These are phyloP conservation scores for Posidonia australis DNA, from an alignment of 106 monocot genomes.

Conservation along the genomic window DNA sequence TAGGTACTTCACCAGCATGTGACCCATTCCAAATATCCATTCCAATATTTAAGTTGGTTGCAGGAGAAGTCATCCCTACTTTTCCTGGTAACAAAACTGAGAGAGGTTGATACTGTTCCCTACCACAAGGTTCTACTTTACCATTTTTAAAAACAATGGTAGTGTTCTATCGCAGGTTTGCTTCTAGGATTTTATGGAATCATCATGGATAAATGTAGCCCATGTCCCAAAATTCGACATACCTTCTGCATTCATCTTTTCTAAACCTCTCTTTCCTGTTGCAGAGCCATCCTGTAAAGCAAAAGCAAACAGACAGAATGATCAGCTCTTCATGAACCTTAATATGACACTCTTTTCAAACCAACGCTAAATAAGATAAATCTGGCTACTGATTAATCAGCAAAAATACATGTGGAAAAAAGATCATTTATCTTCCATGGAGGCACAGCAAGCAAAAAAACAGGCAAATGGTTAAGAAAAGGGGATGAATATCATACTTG, in stretches of 20 bases:
- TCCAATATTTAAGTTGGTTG: conserved; percentile 15
- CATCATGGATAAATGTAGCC: not conserved
- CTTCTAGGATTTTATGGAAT: not conserved
- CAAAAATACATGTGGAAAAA: not conserved
- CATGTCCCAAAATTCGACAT: not conserved
- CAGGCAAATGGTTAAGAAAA: not conserved
- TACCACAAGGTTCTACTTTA: too few relatives aligned
- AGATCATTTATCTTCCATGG: not conserved
- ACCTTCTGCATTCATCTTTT: conserved; percentile 4
- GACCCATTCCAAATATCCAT: conserved; percentile 18
- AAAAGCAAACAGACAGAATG: not conserved
- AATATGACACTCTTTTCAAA: not conserved
- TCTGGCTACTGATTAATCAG: not conserved
- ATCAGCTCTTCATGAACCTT: not conserved
- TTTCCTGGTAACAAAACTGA: not conserved
- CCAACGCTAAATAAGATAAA: not conserved
- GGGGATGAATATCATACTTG: conserved; percentile 4
- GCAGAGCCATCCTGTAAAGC: not conserved
- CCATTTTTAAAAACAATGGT: too few relatives aligned
- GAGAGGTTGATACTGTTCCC: too few relatives aligned
- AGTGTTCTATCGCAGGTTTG: not conserved
- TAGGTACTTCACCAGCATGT: not conserved
- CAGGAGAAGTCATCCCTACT: not conserved
- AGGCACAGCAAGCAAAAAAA: not conserved
- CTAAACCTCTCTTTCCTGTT: conserved; percentile 6